These are phyloP conservation scores for Pyrenula massariospora DNA, from an alignment of 495 filamentous ascomycete genomes.

Conservation along the genomic window DNA sequence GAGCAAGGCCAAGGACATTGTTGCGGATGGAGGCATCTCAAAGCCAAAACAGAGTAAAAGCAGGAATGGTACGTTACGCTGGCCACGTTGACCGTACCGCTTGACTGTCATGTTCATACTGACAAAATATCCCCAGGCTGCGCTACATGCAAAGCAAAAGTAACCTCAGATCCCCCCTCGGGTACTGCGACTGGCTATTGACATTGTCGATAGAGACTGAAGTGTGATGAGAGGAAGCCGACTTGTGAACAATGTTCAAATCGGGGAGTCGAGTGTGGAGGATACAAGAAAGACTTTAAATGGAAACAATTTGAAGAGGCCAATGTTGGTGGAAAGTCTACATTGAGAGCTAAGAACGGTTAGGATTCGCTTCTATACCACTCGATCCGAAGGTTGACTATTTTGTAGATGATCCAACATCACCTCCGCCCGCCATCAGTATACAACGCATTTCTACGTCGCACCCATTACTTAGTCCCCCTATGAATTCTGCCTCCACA, in stretches of 20 bases:
- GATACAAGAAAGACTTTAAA: conserved; percentile 78
- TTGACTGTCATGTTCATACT: too few relatives aligned
- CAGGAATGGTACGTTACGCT: conserved; percentile 70
- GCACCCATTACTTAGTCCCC: conserved; percentile 60
- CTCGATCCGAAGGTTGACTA: background rate
- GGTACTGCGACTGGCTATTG: too few relatives aligned
- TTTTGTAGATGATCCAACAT: background rate
- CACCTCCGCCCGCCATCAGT: background rate
- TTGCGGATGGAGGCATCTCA: conserved; percentile 10
- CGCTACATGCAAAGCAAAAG: conserved; percentile 68
- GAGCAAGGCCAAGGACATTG: conserved; percentile 4
- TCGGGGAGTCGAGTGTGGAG: conserved; percentile 60
- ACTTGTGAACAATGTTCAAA: conserved; percentile 62
- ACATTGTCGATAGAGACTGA: conserved; percentile 33
- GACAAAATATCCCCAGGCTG: conserved; percentile 57
- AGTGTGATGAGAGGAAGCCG: conserved; percentile 74
- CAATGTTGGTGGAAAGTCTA: conserved; percentile 38
- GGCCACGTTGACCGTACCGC: too few relatives aligned
- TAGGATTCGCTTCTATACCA: conserved; percentile 1
- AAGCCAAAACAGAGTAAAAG: conserved; percentile 77
- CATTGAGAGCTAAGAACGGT: conserved; percentile 39
- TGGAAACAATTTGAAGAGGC: conserved; percentile 70
- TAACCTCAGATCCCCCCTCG: background rate
- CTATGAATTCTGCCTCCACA: conserved; percentile 55
- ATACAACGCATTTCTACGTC: conserved; percentile 31